Base-by-base conservation (phyloP, 306 rosid species). In the Alnus rubra region DNA sequence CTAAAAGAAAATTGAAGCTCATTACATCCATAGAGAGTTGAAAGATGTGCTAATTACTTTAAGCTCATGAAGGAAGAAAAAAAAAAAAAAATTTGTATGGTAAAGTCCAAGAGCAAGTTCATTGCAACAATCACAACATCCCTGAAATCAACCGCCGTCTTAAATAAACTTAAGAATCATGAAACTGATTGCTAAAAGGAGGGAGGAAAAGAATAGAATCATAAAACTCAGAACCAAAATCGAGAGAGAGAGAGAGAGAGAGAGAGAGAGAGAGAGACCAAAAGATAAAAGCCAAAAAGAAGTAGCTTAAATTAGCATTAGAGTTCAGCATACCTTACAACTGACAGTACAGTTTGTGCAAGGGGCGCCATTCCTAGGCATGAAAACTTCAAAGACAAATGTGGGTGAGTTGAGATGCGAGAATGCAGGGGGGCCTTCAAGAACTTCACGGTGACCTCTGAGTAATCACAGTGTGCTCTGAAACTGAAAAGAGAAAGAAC, bases 401-500 rank as follows among this genome's bases (percentile, higher is more conserved):
- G 84, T 82, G 76, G 98, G 88, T 55, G 93, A 87, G 81, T 74
- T 94, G 80, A 84, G 82, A 75, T 85, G 92, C n/a, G 97, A 94
- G 82, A 94, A 88, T 81, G 90, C 82, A 73, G 82, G 82, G 7
- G 98, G 52, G 90, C 84, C 71, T 90, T 92, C 87, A 89, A 85
- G 90, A 94, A 88, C 81, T 90, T 89, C 78, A 92, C 85, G 75
- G 81, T 73, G 71, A 87, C 68, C 75, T 81, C 86, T 54, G 91
- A 89, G 74, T 80, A 83, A 59, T 68, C 80, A 78, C 87, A 88
- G 80, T 76, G 52, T 58, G 83, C 78, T 77, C 76, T 56, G 35
- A 81, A 84, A 76, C 88, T 81, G 72, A 92, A 83, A 15, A 86
- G 47, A 71, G 78, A 77, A 28, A 84, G 76, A 52, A 78, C 71